Evolutionary conservation across 805 yeast species (phyloP), one percentile per base, ranked within the genome.

Genomic region (Starmerella sp.): DNA sequence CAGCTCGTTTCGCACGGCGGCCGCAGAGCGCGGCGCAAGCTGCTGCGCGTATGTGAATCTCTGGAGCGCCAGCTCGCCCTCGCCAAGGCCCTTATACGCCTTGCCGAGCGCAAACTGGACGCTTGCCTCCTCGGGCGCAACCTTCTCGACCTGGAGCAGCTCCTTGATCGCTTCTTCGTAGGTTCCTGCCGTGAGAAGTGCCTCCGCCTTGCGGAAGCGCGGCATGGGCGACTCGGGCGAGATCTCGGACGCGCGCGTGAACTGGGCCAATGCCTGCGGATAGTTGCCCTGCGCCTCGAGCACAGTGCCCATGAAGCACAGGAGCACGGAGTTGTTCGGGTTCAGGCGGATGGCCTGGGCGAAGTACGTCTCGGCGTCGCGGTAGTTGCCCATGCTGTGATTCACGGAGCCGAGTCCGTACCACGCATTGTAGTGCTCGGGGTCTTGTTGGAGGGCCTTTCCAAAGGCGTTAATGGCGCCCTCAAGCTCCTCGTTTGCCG

Each of bases 401-500:
- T 83, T 84, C 32, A 89, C 95, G 91, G 89, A 88, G 7, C 97
- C 98, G 54, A 93, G 78, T 31, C 98, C 98, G 65, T 93, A 93
- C 64, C 90, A 81, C 0, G 97, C 97, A 69, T 91, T 93, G 69
- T 90, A 93, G 66, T 88, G 96, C 55, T 89, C 75, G 48, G 83
- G 76, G 64, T 91, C 95, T 43, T 82, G 75, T 29, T 83, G 72
- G 47, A 93, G 74, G 4, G 96, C 95, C 58, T 76, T 74, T 38
- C 96, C 71, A 75, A 89, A 93, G 57, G 87, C 80, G 54, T 84
- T 86, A 58, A 85, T 77, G 0, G 98, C 97, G 65, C 82, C 79
- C 66, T 89, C 96, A 70, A 84, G 86, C 38, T 95, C 89, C 70
- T 95, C 98, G 63, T 80, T 87, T 1, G 91, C 77, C 36, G 87